Percentiles rank a stretch among this genome's conserved stretches.
Conservation (phyloP, 2,329 filamentous ascomycete genomes). For the Parafenestella ontariensis region DNA sequence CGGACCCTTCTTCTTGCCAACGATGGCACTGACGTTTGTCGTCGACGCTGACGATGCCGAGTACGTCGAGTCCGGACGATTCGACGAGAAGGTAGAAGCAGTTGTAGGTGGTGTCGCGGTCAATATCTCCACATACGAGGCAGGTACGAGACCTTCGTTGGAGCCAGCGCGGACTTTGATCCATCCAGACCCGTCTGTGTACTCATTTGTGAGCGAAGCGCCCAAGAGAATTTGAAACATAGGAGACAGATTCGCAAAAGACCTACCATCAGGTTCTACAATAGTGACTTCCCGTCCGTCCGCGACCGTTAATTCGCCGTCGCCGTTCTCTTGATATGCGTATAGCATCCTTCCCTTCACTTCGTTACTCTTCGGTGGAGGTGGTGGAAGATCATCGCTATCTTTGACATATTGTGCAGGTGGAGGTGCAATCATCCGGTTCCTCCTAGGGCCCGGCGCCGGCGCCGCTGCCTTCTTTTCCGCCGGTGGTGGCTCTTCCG, state of each 20-base stretch:
- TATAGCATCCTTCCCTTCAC: conserved; percentile 90
- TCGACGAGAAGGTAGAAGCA: conserved; percentile 43
- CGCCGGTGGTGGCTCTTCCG: conserved; percentile 55
- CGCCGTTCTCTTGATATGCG: conserved; percentile 77
- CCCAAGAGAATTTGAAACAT: conserved; percentile 23
- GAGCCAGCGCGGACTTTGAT: conserved; percentile 78
- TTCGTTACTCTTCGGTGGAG: conserved; percentile 53
- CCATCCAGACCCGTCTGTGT: conserved; percentile 87
- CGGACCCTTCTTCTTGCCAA: conserved; percentile 83
- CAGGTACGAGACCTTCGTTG: conserved; percentile 85
- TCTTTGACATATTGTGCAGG: conserved; percentile 80
- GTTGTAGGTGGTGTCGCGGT: conserved; percentile 48
- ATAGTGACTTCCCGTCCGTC: conserved; percentile 81
- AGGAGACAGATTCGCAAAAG: conserved; percentile 15
- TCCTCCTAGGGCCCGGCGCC: conserved; percentile 55
- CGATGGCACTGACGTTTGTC: conserved; percentile 52
- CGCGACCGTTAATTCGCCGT: conserved; percentile 80
- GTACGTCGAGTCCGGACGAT: conserved; percentile 64
- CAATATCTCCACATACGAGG: conserved; percentile 79
- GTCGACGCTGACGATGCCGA: conserved; percentile 81
- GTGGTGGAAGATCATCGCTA: conserved; percentile 56
- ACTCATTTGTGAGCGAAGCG: conserved; percentile 24
- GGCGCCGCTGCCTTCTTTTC: conserved; percentile 45
- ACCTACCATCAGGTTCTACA: conserved; percentile 86
- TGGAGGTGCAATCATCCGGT: conserved; percentile 85